Evolutionary conservation across 2,329 filamentous ascomycete genomes (phyloP).

Genomic region (Colletotrichum theobromicola): DNA sequence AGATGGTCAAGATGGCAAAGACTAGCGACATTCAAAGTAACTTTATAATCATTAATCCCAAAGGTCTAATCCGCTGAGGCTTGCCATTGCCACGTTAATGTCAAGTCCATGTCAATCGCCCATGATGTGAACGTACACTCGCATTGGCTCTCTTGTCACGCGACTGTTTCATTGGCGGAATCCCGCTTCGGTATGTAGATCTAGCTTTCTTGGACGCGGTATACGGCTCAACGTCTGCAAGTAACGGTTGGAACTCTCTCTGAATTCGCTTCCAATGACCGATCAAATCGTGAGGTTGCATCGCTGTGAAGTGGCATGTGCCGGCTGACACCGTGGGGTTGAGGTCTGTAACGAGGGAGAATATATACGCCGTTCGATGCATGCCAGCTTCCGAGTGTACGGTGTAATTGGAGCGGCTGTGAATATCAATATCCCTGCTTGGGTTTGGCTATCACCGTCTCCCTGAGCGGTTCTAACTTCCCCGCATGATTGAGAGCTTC

Average conservation of each 20-base stretch:
- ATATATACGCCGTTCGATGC: background rate
- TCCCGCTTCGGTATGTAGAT: background rate
- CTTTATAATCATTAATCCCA: background rate
- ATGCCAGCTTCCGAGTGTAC: background rate
- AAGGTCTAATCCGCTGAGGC: background rate
- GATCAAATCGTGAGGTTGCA: too few relatives aligned
- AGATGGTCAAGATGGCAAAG: background rate
- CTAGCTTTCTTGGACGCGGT: too few relatives aligned
- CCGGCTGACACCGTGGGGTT: accelerated
- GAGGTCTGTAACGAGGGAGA: background rate
- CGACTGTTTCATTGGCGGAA: background rate
- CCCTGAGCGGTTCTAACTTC: background rate
- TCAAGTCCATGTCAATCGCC: background rate
- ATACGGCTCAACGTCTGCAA: too few relatives aligned
- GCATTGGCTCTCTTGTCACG: background rate
- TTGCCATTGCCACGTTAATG: background rate
- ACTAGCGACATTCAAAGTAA: background rate
- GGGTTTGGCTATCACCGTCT: background rate
- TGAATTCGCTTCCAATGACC: too few relatives aligned
- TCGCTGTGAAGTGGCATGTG: background rate
- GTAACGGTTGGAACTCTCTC: too few relatives aligned
- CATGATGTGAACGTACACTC: background rate
- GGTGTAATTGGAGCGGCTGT: background rate
- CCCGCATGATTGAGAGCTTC: background rate
- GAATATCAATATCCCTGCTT: background rate